These are phyloP conservation scores for Rhizopus stolonifer DNA, from an alignment of 371 early-diverging fungal species.

Conservation along the genomic window DNA sequence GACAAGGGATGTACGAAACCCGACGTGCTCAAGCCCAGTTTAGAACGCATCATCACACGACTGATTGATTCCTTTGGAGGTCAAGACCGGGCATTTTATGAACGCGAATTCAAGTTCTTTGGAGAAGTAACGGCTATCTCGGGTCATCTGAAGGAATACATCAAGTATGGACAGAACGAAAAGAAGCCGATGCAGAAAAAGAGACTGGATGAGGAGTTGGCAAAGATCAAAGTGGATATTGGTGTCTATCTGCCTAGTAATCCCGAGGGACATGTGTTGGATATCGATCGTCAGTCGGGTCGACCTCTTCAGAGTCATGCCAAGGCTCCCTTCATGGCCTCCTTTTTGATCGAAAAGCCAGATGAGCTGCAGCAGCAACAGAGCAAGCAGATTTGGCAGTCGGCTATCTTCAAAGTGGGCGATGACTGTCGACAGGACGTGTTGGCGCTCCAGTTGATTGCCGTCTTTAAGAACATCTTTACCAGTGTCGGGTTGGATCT, in stretches of 20 bases:
- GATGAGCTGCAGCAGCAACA: constrained; percentile 5
- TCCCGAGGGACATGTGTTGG: constrained; percentile 93
- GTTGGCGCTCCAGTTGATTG: constrained; percentile 96
- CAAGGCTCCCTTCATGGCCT: constrained; percentile 99
- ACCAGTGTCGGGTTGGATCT: constrained; percentile 89
- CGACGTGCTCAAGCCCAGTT: constrained; percentile 81
- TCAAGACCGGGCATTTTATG: constrained; percentile 84
- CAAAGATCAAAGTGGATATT: constrained; percentile 90
- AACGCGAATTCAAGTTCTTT: constrained; percentile 96
- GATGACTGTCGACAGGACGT: constrained; percentile 99
- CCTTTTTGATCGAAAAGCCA: constrained; percentile 83
- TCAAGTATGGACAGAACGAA: constrained; percentile 91
- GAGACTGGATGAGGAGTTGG: constrained; percentile 93
- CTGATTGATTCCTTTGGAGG: constrained; percentile 81
- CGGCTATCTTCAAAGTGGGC: constrained; percentile 99
- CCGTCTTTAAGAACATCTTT: constrained; percentile 97
- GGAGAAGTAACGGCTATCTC: constrained; percentile 94
- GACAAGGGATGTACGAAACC: constrained; percentile 78
- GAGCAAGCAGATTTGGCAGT: constrained; percentile 63
- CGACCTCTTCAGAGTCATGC: constrained; percentile 97
- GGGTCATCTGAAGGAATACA: constrained; percentile 93
- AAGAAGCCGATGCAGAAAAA: constrained; percentile 79
- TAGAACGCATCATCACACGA: constrained; percentile 84
- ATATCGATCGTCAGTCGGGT: constrained; percentile 95
- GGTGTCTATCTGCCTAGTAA: constrained; percentile 99